A percentile compares a stretch with the other conserved stretches of the same genome.
phyloP scores from a whole-genome alignment of 495 filamentous ascomycete genomes.

The Endocarpon pusillum region DNA sequence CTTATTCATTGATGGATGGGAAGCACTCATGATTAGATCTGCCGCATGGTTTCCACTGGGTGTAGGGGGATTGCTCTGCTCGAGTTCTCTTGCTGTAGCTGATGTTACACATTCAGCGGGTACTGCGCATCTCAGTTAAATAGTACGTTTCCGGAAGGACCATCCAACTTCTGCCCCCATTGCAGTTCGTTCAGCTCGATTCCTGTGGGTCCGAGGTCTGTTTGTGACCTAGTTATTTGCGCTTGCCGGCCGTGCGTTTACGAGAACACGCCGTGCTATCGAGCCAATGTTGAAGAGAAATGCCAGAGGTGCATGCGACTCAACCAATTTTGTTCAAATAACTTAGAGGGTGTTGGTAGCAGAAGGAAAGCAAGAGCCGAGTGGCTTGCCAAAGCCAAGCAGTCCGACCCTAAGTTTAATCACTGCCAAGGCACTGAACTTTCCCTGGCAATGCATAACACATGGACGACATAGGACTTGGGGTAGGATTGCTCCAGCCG shows the following conservation, averaged over 20 bases:
- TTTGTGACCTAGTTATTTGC: too few species aligned
- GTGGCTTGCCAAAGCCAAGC: too few species aligned
- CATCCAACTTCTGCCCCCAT: constrained; percentile 12
- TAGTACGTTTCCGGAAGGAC: constrained; percentile 6
- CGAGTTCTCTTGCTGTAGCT: constrained; percentile 30
- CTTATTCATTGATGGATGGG: constrained; percentile 31
- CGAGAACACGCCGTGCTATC: too few species aligned
- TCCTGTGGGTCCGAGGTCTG: background rate
- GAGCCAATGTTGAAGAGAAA: too few species aligned
- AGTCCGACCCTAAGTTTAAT: too few species aligned
- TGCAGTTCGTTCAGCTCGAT: constrained; percentile 20
- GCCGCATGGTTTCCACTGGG: constrained; percentile 21
- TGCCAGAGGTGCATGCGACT: too few species aligned
- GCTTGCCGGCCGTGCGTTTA: too few species aligned
- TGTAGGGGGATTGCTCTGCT: constrained; percentile 31
- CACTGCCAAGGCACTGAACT: too few species aligned
- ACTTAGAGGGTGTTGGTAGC: too few species aligned
- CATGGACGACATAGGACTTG: constrained; percentile 83
- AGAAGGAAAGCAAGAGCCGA: too few species aligned
- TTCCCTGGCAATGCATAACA: too few species aligned
- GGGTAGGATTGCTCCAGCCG: constrained; percentile 64
- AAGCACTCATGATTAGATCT: constrained; percentile 30
- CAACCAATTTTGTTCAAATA: too few species aligned
- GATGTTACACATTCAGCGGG: constrained; percentile 20
- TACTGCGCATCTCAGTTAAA: constrained; percentile 6